Conservation (phyloP, 768 basidiomycete genomes). For the Auricularia heimuer region DNA sequence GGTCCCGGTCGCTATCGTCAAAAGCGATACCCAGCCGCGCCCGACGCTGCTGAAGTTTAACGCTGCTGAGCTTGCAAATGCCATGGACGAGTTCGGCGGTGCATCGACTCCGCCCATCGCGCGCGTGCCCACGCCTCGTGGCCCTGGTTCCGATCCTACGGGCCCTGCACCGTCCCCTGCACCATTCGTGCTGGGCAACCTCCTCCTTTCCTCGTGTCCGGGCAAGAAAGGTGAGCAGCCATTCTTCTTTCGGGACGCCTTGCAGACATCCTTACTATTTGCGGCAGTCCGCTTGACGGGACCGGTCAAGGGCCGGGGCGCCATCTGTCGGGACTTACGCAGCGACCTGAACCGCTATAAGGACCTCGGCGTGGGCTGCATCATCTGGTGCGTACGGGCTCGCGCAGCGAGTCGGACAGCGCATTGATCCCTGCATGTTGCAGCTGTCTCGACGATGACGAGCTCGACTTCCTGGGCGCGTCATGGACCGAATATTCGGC, state of each 20-base stretch:
- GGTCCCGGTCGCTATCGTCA: background rate
- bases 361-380: slow-evolving; percentile 61
- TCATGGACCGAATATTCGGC: slow-evolving; percentile 71
- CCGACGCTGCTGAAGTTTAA: background rate
- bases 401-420: background rate
- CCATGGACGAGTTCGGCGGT: background rate
- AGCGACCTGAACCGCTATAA: slow-evolving; percentile 68
- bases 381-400: slow-evolving; percentile 62
- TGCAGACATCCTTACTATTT: slow-evolving; percentile 8
- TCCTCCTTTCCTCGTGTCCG: slow-evolving; percentile 84
- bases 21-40: background rate
- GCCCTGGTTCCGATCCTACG: background rate
- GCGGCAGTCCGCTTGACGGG: slow-evolving; percentile 59
- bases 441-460: slow-evolving; percentile 79
- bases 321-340: slow-evolving; percentile 75
- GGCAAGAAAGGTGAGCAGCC: slow-evolving; percentile 77
- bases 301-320: slow-evolving; percentile 66
- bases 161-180: slow-evolving; percentile 9
- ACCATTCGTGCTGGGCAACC: slow-evolving; percentile 57
- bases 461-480: slow-evolving; percentile 77
- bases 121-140: too few relatives aligned
- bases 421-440: slow-evolving; percentile 3
- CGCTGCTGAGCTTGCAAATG: background rate
- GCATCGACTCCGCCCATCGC: slow-evolving; percentile 10
- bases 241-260: background rate